Evolutionary conservation across 164 flowering plant genomes (phyloP).

Genomic region (Houttuynia cordata): DNA sequence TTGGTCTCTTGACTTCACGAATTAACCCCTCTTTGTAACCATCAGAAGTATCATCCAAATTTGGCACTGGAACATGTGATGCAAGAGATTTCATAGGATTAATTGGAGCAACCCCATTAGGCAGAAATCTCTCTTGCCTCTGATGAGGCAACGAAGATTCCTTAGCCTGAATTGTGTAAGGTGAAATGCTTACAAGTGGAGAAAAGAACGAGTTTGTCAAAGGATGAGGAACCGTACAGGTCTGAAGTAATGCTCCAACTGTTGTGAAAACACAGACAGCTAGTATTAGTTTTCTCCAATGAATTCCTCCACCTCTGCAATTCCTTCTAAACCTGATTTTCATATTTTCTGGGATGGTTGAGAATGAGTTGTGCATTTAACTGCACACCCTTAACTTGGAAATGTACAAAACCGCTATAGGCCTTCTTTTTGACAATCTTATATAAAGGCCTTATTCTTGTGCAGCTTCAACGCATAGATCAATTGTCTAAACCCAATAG

Average conservation of each 20-base stretch:
- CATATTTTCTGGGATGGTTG: not conserved
- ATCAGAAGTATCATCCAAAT: conserved; percentile 5
- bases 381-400: too few relatives aligned
- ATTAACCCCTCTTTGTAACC: not conserved
- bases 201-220: conserved; percentile 22
- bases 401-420: too few relatives aligned
- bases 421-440: too few relatives aligned
- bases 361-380: too few relatives aligned
- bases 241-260: conserved; percentile 35
- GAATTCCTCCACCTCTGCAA: conserved; percentile 16
- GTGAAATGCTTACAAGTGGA: conserved; percentile 16
- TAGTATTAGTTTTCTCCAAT: conserved; percentile 48
- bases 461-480: too few relatives aligned
- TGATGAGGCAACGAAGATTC: conserved; percentile 13
- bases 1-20: conserved; percentile 13
- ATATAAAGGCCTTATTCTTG: too few relatives aligned
- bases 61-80: conserved; percentile 7
- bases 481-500: too few relatives aligned
- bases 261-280: conserved; percentile 30
- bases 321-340: conserved; percentile 1
- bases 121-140: conserved; percentile 11
- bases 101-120: conserved; percentile 12
- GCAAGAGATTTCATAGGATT: conserved; percentile 21
- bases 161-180: conserved; percentile 12
- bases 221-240: conserved; percentile 32